Conservation (phyloP, 2,329 filamentous ascomycete species). For the Pseudogymnoascus sp. region DNA sequence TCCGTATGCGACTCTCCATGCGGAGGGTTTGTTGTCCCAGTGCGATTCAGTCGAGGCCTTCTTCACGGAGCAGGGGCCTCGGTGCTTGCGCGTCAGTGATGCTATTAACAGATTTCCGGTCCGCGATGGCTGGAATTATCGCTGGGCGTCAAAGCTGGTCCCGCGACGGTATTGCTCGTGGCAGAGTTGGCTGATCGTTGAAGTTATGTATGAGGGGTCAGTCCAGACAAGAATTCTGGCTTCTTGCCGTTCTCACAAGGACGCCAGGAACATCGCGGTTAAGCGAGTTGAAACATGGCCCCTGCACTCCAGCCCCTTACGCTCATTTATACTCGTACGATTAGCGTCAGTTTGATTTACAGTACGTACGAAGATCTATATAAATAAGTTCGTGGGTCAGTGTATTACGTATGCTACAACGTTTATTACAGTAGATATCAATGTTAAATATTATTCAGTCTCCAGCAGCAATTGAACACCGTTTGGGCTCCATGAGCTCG, state of each 20-base stretch:
- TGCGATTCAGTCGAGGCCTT: constrained; percentile 4
- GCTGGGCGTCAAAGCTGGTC: background rate
- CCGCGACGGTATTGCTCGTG: background rate
- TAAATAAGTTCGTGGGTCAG: background rate
- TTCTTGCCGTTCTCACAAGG: constrained; percentile 6
- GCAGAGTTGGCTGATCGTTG: background rate
- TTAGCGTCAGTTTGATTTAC: constrained; percentile 5
- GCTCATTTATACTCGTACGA: constrained; percentile 4
- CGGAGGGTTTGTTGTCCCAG: constrained; percentile 1
- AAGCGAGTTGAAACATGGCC: constrained; percentile 8
- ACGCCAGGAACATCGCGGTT: constrained; percentile 5
- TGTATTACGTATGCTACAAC: background rate
- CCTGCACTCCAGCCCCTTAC: constrained; percentile 5
- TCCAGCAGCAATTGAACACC: background rate
- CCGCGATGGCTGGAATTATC: background rate
- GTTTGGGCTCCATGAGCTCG: background rate
- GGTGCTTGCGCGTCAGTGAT: background rate
- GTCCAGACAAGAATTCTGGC: constrained; percentile 3
- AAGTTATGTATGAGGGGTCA: constrained; percentile 6
- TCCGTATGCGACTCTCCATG: constrained; percentile 7
- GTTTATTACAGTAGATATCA: background rate
- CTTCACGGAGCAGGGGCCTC: background rate
- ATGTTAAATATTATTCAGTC: background rate
- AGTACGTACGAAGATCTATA: constrained; percentile 7
- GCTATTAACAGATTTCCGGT: background rate